Evolutionary conservation across 176 grass and related monocot species (phyloP).

Genomic region (Hordeum marinum): DNA sequence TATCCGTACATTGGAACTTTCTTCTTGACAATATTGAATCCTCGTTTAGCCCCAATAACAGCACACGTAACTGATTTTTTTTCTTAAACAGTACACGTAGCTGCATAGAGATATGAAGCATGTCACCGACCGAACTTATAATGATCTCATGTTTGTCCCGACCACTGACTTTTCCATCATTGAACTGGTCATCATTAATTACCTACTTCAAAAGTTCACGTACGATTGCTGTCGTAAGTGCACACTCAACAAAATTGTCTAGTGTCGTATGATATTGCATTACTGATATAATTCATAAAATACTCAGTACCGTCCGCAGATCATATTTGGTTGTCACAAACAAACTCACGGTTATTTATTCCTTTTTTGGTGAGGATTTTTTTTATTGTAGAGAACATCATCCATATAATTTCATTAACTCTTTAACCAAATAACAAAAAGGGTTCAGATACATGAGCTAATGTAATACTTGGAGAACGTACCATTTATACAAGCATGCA

Average conservation of each 20-base stretch:
- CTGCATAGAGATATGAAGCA: background rate
- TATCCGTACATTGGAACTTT: background rate
- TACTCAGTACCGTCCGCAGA: too few species aligned
- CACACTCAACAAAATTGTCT: background rate
- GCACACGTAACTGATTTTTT: too few species aligned
- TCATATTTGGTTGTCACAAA: too few species aligned
- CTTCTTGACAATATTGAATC: background rate
- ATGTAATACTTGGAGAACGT: background rate
- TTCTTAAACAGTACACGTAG: background rate
- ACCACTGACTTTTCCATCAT: background rate
- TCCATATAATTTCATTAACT: background rate
- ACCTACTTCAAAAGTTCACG: background rate
- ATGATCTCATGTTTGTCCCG: background rate
- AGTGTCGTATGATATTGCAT: too few species aligned
- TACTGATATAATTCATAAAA: too few species aligned
- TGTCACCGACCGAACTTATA: background rate
- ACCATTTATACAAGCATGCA: background rate
- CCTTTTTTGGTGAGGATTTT: too few species aligned
- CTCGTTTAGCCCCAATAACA: background rate
- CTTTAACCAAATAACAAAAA: background rate
- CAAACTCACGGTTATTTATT: too few species aligned
- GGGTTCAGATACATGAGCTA: background rate
- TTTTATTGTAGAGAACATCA: too few species aligned
- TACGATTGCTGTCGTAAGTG: background rate
- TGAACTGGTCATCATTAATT: background rate